Conservation (phyloP, 2,329 filamentous ascomycete species). For the Pseudogymnoascus verrucosus region DNA sequence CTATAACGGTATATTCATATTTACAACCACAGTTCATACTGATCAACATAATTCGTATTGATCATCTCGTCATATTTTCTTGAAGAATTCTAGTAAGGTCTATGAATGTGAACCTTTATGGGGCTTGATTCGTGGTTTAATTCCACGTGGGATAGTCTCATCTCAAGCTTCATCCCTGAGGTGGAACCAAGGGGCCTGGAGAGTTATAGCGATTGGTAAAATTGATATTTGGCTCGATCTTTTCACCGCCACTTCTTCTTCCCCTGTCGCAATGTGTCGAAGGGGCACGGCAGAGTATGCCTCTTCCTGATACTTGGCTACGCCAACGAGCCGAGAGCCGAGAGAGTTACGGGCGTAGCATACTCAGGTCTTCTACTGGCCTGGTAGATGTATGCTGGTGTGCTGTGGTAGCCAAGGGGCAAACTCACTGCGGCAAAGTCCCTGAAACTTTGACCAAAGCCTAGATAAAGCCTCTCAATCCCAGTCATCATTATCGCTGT, state of each 20-base stretch:
- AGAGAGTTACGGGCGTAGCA: no score
- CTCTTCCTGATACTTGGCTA: not conserved
- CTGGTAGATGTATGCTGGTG: not conserved
- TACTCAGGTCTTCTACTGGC: no score
- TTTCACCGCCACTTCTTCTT: not conserved
- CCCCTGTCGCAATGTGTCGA: not conserved
- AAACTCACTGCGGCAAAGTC: constrained; percentile 5
- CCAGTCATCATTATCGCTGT: constrained; percentile 44
- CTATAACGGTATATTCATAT: not conserved
- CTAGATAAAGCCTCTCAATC: constrained; percentile 23
- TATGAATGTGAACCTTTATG: not conserved
- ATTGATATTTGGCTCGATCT: not conserved
- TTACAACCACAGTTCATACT: constrained; percentile 1
- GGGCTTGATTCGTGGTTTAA: not conserved
- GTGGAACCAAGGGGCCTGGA: not conserved
- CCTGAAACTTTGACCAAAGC: not conserved
- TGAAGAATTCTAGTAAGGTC: not conserved
- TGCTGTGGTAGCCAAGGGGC: not conserved
- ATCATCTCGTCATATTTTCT: not conserved
- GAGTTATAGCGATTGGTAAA: not conserved
- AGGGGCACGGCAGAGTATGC: not conserved
- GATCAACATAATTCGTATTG: not conserved
- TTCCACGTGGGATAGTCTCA: not conserved
- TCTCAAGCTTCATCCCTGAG: not conserved
- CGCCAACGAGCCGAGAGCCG: not conserved